These are phyloP conservation scores for Tetracladium setigerum DNA, from an alignment of 495 filamentous ascomycete genomes.

Conservation along the genomic window DNA sequence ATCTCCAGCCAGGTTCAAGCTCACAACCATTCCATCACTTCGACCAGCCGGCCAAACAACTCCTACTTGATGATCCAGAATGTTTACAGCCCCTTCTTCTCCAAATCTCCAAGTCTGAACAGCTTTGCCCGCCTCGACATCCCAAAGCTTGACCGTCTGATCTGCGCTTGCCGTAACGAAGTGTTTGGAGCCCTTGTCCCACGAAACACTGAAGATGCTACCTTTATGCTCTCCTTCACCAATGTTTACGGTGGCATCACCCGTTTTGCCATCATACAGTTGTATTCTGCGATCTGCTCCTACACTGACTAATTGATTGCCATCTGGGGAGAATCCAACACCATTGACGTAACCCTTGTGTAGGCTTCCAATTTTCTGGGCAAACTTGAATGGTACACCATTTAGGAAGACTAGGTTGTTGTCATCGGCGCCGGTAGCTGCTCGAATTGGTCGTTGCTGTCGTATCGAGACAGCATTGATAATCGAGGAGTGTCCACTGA, in stretches of 20 bases:
- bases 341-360: constrained; percentile 88
- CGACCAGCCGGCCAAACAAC: constrained; percentile 86
- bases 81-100: constrained; percentile 64
- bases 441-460: constrained; percentile 80
- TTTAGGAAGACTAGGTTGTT: constrained; percentile 84
- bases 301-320: constrained; percentile 73
- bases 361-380: constrained; percentile 58
- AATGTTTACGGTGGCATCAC: constrained; percentile 68
- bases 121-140: constrained; percentile 69
- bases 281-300: constrained; percentile 85
- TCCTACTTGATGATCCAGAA: constrained; percentile 86
- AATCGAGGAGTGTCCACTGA: constrained; percentile 79
- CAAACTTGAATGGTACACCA: constrained; percentile 92
- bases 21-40: constrained; percentile 80
- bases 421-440: constrained; percentile 87
- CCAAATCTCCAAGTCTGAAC: constrained; percentile 81
- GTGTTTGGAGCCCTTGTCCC: constrained; percentile 79
- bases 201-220: constrained; percentile 86
- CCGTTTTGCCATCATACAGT: constrained; percentile 92
- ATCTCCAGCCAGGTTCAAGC: constrained; percentile 78
- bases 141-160: constrained; percentile 85
- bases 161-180: constrained; percentile 92
- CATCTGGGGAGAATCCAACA: constrained; percentile 86
- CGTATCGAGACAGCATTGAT: constrained; percentile 89
- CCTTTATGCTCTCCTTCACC: constrained; percentile 80